A percentile compares a stretch with the other conserved stretches of the same genome.
Conservation (phyloP, 2,329 filamentous ascomycete species). For the Fusarium irregulare region DNA sequence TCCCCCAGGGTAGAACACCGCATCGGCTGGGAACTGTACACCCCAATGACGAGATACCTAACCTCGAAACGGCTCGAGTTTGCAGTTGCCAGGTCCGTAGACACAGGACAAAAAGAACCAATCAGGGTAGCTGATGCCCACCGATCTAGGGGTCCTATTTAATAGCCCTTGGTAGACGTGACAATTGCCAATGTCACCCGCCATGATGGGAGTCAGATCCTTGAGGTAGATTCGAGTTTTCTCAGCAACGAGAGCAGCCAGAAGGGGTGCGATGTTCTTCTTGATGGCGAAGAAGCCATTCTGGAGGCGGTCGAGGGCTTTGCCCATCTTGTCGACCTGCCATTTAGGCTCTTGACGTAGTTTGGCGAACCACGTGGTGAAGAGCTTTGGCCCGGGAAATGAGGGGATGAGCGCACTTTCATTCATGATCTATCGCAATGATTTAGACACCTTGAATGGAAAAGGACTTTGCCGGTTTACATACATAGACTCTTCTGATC, state of each 20-base stretch:
- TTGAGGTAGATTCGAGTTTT: too few species aligned
- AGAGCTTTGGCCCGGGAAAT: too few species aligned
- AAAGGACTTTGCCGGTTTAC: too few species aligned
- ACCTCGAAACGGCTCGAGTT: neutral
- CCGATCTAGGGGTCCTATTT: neutral
- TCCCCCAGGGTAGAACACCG: neutral
- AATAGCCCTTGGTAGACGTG: fast-evolving
- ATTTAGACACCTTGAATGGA: too few species aligned
- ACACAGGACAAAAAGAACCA: neutral
- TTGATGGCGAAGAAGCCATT: neutral
- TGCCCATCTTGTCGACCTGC: fast-evolving
- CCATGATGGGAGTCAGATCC: neutral
- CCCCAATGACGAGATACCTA: neutral
- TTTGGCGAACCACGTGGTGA: too few species aligned
- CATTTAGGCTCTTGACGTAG: too few species aligned
- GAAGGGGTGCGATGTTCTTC: too few species aligned
- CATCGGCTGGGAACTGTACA: neutral
- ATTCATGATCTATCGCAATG: too few species aligned
- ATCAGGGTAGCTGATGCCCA: neutral
- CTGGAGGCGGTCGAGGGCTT: neutral
- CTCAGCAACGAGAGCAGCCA: too few species aligned
- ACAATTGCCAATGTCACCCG: neutral
- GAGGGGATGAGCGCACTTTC: too few species aligned
- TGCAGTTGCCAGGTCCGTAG: neutral
- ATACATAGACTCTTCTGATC: too few species aligned